These are phyloP conservation scores for Dothideomycetidae sp. DNA, from an alignment of 2,329 filamentous ascomycete genomes.

Conservation along the genomic window DNA sequence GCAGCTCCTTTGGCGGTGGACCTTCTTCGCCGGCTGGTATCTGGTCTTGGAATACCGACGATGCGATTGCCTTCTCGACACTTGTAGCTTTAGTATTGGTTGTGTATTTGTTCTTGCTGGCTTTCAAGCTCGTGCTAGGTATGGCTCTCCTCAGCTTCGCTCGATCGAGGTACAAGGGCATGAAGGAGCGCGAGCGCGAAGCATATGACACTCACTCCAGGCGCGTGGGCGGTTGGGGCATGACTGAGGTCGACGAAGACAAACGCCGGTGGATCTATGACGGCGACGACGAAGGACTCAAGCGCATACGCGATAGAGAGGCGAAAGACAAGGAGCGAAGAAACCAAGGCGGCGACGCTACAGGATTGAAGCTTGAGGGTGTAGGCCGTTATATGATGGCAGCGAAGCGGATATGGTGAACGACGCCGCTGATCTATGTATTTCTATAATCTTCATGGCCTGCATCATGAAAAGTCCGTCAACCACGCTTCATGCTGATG, in stretches of 20 bases:
- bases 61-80: conserved; percentile 60
- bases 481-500: conserved; percentile 37
- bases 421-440: not conserved
- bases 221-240: conserved; percentile 66
- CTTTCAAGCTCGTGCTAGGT: conserved; percentile 61
- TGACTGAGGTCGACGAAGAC: conserved; percentile 80
- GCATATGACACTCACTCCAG: conserved; percentile 53
- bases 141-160: conserved; percentile 75
- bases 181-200: conserved; percentile 51
- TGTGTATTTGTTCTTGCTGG: conserved; percentile 69
- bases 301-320: conserved; percentile 44
- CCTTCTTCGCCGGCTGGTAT: conserved; percentile 18
- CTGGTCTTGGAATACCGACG: conserved; percentile 49
- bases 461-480: conserved; percentile 16
- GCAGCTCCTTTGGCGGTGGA: conserved; percentile 49
- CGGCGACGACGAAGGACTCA: conserved; percentile 62
- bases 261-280: conserved; percentile 73
- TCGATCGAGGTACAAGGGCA: conserved; percentile 61
- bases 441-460: not conserved
- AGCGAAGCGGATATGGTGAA: conserved; percentile 87
- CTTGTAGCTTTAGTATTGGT: conserved; percentile 78
- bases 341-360: conserved; percentile 27
- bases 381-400: conserved; percentile 85
- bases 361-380: conserved; percentile 44
- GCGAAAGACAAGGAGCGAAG: conserved; percentile 45